These are phyloP conservation scores for Blumeriella jaapii DNA, from an alignment of 2,329 filamentous ascomycete genomes.

Conservation along the genomic window DNA sequence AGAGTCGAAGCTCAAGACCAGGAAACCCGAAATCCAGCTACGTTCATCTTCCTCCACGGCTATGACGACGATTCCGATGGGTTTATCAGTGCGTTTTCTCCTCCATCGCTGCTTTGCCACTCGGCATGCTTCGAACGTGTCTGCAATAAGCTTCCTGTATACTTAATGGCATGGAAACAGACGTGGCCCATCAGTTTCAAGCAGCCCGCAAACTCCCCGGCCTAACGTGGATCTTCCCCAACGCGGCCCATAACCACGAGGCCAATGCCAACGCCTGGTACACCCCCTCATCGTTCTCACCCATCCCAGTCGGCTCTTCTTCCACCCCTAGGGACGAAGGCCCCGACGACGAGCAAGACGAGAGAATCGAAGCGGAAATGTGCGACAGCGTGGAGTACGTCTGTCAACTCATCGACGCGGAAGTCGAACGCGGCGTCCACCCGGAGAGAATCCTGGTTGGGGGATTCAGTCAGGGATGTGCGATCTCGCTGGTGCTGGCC, in stretches of 20 bases:
- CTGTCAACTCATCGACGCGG: constrained; percentile 62
- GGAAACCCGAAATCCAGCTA: constrained; percentile 73
- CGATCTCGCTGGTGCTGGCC: constrained; percentile 67
- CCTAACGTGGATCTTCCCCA: constrained; percentile 39
- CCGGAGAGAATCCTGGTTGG: constrained; percentile 74
- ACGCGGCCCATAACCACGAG: constrained; percentile 35
- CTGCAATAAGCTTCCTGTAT: not conserved
- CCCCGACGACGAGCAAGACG: constrained; percentile 39
- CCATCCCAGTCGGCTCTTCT: constrained; percentile 25
- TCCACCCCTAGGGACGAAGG: constrained; percentile 34
- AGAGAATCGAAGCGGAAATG: constrained; percentile 56
- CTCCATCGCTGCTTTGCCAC: not conserved
- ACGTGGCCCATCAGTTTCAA: constrained; percentile 36
- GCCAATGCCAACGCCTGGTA: constrained; percentile 35
- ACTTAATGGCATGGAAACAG: constrained; percentile 20
- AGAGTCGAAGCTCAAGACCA: constrained; percentile 30
- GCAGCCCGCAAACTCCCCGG: constrained; percentile 35
- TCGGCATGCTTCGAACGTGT: too few species aligned
- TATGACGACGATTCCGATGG: constrained; percentile 70
- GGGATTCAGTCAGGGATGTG: constrained; percentile 74
- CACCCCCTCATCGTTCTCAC: constrained; percentile 30
- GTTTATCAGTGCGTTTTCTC: constrained; percentile 42
- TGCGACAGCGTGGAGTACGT: constrained; percentile 60
- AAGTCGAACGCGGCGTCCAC: constrained; percentile 68
- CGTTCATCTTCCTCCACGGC: constrained; percentile 85